Evolutionary conservation across 257 asterid genomes (phyloP).

Genomic region (Nicotiana attenuata): DNA sequence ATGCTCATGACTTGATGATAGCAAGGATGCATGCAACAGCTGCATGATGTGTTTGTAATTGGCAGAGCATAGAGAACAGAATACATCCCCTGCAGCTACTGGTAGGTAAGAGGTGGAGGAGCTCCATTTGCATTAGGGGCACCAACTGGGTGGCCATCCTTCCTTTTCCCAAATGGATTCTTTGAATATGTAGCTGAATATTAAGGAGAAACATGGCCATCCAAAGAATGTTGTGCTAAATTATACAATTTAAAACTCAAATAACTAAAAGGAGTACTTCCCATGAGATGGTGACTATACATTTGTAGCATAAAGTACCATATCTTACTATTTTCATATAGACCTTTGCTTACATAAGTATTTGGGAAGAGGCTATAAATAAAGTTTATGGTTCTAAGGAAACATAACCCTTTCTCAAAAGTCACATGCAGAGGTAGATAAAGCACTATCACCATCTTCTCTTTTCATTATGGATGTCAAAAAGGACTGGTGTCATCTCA

Average conservation of each 20-base stretch:
- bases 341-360: neutral
- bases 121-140: slow-evolving; percentile 55
- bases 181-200: slow-evolving; percentile 79
- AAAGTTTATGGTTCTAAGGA: neutral
- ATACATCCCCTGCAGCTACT: slow-evolving; percentile 83
- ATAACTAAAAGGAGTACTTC: neutral
- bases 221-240: neutral
- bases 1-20: slow-evolving; percentile 71
- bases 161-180: slow-evolving; percentile 94
- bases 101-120: slow-evolving; percentile 63
- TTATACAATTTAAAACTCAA: neutral
- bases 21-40: slow-evolving; percentile 90
- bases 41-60: slow-evolving; percentile 79
- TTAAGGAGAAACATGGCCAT: slow-evolving; percentile 46
- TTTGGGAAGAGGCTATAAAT: neutral
- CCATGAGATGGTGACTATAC: neutral
- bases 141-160: slow-evolving; percentile 48
- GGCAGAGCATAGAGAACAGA: slow-evolving; percentile 68
- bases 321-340: neutral
- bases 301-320: neutral
- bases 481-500: neutral
- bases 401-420: neutral
- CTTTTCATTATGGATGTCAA: slow-evolving; percentile 1
- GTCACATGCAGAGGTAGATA: neutral
- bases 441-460: neutral